Base-by-base conservation (phyloP, 1,139 yeast genomes). In the Candida glucosophila region DNA sequence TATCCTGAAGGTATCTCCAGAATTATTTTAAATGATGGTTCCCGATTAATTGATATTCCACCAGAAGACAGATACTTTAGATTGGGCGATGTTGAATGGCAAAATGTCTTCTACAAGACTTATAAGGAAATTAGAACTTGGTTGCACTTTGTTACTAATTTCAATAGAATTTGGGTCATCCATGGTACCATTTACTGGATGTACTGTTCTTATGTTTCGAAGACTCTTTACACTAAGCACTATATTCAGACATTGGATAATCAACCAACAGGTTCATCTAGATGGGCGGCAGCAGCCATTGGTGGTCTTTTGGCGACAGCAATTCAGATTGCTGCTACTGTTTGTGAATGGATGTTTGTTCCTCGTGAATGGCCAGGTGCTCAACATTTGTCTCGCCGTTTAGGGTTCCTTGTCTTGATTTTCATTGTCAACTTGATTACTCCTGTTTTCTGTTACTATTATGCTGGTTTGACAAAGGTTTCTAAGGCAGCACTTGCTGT, bases 301-400 rank as follows among this genome's bases (percentile, higher is more conserved):
- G 98, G 92, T 58, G 98, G 99, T 67, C 59, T 80, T 29, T 68
- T 90, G 44, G 97, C 96, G 29, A 60, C 77, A 34, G 47, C 72
- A 29, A 73, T 90, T 47, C 95, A 90, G 61, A 71, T 92, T 37
- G 41, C 74, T 34, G 98, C 98, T 26, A 90, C 98, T 13, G 33
- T 86, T 26, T 75, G 82, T 45, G 98, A 90, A 60, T 92, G 95
- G 96, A 68, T 77, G 53, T 90, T 85, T 50, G 98, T 90, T 37
- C 98, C 98, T 37, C 78, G 97, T 62, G 77, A 80, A 47, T 90
- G 98, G 98, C 93, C 97, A 17, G 98, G 98, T 58, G 97, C 97
- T 55, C 97, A 90, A 62, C 96, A 85, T 54, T 73, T 90, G 52
- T 64, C 86, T 25, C 81, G 95, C 58, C 81, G 98, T 53, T 66